Base-by-base conservation (phyloP, 2,329 filamentous ascomycete genomes). In the Chaetomiaceae sp. region DNA sequence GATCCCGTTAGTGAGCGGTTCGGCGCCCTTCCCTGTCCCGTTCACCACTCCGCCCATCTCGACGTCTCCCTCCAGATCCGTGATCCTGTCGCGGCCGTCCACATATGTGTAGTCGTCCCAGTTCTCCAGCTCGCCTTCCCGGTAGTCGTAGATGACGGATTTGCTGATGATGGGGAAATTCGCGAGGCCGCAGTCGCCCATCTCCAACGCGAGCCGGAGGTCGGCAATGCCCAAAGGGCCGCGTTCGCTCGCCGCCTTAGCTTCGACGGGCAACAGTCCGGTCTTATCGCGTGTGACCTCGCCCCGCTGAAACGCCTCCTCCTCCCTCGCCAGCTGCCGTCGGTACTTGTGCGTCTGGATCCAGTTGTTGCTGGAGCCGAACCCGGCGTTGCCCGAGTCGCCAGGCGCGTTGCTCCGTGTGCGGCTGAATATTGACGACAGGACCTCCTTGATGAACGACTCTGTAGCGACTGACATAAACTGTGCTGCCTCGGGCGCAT, bases 341-440 rank as follows among this genome's bases (percentile, higher is more conserved):
- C 82, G 83, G 69, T 92, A 96, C 54, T 82, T 85, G 60, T 85
- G 80, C 2, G 90, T 95, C 67, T 90, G 86, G 54, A 96, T 81
- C 75, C 86, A 89, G 32, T 77, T 78, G 37, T 81, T 81, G 37
- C 83, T 84, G 30, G 82, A 76, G 3, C 85, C 85, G 51, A 83
- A 83, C 2, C 81, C 81, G 47, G 81, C 79, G 54, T 73, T 81
- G 8, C 78, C 81, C 16, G 77, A 79, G 55, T 83, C 79, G 27
- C 82, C 82, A 3, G 82, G 81, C 0, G 80, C 82, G 62, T 87
- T 86, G 62, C 79, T 80, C 56, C 81, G 74, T 1, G 84, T 86
- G 47, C 82, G 79, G 57, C 78, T 80, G 58, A 86, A 85, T 7
- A 86, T 75, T 6, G 79, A 75, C 2, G 82, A 78, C 50, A 87